phyloP scores from a whole-genome alignment of 2,329 filamentous ascomycete genomes.

The Aaosphaeria arxii region DNA sequence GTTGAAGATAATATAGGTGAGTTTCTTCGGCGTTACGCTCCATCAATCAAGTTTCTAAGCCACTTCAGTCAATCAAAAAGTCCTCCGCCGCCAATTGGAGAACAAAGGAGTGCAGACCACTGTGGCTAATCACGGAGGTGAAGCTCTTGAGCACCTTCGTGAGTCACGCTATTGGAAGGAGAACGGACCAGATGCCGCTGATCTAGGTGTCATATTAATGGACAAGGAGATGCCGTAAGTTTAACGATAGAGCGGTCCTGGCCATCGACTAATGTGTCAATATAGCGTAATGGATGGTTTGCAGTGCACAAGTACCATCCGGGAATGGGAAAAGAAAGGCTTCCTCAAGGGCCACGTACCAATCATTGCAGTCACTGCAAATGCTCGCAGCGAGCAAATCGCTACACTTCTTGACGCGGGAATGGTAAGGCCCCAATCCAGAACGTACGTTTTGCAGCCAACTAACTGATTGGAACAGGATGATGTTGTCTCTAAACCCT shows the following conservation, averaged over 20 bases:
- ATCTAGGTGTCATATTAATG: constrained; percentile 36
- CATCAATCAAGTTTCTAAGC: background rate
- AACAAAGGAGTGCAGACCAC: constrained; percentile 46
- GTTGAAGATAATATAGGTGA: constrained; percentile 42
- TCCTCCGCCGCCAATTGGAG: constrained; percentile 49
- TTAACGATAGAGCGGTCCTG: background rate
- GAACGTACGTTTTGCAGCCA: background rate
- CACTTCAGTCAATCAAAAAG: constrained; percentile 46
- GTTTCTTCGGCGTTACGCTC: background rate
- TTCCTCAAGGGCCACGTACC: constrained; percentile 34
- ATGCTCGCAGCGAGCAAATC: constrained; percentile 40
- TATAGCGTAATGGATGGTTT: constrained; percentile 38
- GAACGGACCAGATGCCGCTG: constrained; percentile 16
- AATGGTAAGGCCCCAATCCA: constrained; percentile 23
- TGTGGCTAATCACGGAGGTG: constrained; percentile 50
- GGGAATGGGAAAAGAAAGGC: constrained; percentile 35
- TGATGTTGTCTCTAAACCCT: constrained; percentile 51
- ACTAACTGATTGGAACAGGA: constrained; percentile 30
- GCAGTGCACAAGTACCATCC: constrained; percentile 35
- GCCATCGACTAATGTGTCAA: background rate
- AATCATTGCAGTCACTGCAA: constrained; percentile 43
- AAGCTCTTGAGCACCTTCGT: constrained; percentile 45
- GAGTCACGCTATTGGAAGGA: constrained; percentile 42
- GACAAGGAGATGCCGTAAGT: constrained; percentile 40
- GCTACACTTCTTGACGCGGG: constrained; percentile 35